These are phyloP conservation scores for Teunomyces pallodes DNA, from an alignment of 805 yeast genomes.

Conservation along the genomic window DNA sequence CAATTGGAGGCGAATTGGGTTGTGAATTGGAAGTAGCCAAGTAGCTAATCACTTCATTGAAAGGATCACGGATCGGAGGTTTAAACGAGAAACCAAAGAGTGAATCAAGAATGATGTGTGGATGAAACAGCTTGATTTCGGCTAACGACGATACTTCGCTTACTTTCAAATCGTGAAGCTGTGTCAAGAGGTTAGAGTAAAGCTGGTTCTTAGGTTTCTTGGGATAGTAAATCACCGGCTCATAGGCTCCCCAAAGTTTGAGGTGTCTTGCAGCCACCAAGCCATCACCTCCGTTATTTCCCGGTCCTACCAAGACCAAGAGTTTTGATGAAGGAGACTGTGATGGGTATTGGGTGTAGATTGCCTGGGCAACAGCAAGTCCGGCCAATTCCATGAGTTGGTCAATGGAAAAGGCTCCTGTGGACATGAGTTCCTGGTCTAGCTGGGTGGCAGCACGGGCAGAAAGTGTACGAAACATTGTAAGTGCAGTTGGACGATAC, in stretches of 20 bases:
- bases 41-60: conserved; percentile 40
- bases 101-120: conserved; percentile 58
- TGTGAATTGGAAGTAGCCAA: conserved; percentile 25
- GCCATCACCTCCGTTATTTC: conserved; percentile 97
- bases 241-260: conserved; percentile 67
- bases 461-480: conserved; percentile 25
- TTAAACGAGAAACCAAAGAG: conserved; percentile 91
- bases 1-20: conserved; percentile 56
- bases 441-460: conserved; percentile 65
- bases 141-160: conserved; percentile 47
- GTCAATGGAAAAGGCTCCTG: conserved; percentile 77
- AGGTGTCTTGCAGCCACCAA: conserved; percentile 93
- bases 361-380: conserved; percentile 85
- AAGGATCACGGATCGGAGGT: conserved; percentile 85
- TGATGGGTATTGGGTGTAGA: conserved; percentile 67
- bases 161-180: conserved; percentile 63
- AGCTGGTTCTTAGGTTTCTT: conserved; percentile 54
- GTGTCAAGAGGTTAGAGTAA: conserved; percentile 60
- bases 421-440: conserved; percentile 84
- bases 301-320: conserved; percentile 86
- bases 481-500: conserved; percentile 3
- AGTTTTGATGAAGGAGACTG: conserved; percentile 31
- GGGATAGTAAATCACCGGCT: conserved; percentile 79
- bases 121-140: conserved; percentile 20
- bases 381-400: conserved; percentile 98